These are phyloP conservation scores for Striga hermonthica DNA, from an alignment of 305 asterid genomes.

Conservation along the genomic window DNA sequence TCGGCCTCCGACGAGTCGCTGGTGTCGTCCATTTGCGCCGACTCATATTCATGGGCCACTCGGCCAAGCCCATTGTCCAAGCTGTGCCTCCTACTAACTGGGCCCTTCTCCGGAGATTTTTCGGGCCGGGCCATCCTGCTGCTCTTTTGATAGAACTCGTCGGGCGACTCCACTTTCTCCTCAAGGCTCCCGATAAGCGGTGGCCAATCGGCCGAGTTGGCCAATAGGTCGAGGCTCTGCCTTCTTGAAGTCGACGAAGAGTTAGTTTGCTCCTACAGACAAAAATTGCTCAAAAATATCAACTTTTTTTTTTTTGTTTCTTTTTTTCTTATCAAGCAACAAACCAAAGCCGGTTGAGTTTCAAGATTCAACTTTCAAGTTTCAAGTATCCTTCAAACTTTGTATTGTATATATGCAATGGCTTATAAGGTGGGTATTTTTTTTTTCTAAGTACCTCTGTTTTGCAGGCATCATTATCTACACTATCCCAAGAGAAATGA, in stretches of 20 bases:
- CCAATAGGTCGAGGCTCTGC: slow-evolving; percentile 57
- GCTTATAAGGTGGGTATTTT: too few relatives aligned
- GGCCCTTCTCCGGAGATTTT: slow-evolving; percentile 31
- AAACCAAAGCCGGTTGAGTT: too few relatives aligned
- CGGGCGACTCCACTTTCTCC: slow-evolving; percentile 37
- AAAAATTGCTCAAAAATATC: background rate
- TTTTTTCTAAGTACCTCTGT: slow-evolving; percentile 42
- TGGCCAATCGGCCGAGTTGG: slow-evolving; percentile 51
- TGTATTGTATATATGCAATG: too few relatives aligned
- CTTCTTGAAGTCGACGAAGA: slow-evolving; percentile 45
- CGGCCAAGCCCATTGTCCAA: slow-evolving; percentile 43
- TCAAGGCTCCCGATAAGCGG: slow-evolving; percentile 39
- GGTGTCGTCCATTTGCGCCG: slow-evolving; percentile 38
- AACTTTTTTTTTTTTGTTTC: too few relatives aligned
- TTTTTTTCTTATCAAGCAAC: too few relatives aligned
- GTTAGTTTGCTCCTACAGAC: slow-evolving; percentile 45
- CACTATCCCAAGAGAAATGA: slow-evolving; percentile 45
- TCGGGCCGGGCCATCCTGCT: slow-evolving; percentile 31
- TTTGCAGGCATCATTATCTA: slow-evolving; percentile 40
- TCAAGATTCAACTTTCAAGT: too few relatives aligned
- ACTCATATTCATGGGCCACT: slow-evolving; percentile 30
- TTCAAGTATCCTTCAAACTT: too few relatives aligned
- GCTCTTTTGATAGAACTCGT: slow-evolving; percentile 38
- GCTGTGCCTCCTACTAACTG: slow-evolving; percentile 37
- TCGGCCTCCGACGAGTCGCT: slow-evolving; percentile 73